Evolutionary conservation across 2,329 filamentous ascomycete genomes (phyloP).

Genomic region (Diaporthe vaccinii): DNA sequence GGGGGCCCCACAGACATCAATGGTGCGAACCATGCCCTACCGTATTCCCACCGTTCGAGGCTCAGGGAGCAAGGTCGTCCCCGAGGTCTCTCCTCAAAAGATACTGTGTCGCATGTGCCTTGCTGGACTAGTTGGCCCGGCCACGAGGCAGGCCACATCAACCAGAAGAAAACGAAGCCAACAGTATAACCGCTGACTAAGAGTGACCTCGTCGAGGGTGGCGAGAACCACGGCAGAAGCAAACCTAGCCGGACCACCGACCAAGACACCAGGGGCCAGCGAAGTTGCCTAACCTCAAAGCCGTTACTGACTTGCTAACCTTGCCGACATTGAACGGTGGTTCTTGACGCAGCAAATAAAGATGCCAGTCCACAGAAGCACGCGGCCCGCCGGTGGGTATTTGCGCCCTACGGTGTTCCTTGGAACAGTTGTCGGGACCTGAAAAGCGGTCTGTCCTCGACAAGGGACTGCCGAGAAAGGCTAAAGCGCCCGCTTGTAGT

Average conservation of each 20-base stretch:
- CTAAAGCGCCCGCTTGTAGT: conserved; percentile 21
- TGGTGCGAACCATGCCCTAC: conserved; percentile 22
- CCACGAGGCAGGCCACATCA: conserved; percentile 3
- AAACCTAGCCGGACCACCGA: conserved; percentile 10
- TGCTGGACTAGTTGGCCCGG: background rate
- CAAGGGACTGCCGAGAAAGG: conserved; percentile 5
- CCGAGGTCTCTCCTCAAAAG: background rate
- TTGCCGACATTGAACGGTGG: background rate
- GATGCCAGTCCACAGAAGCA: conserved; percentile 5
- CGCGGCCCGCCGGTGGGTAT: conserved; percentile 21
- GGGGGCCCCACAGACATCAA: conserved; percentile 19
- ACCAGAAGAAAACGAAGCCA: background rate
- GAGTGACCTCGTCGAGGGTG: background rate
- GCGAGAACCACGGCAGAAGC: conserved; percentile 22
- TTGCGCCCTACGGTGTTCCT: conserved; percentile 7
- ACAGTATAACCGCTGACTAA: background rate
- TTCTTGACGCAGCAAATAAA: conserved; percentile 2
- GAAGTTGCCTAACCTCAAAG: conserved; percentile 1
- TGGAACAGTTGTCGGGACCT: conserved; percentile 13
- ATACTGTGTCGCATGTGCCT: background rate
- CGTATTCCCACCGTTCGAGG: conserved; percentile 27
- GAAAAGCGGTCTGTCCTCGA: conserved; percentile 22
- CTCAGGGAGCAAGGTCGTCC: background rate
- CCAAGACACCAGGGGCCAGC: background rate
- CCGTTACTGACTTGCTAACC: conserved; percentile 4